A percentile compares a stretch with the other conserved stretches of the same genome.
These are phyloP conservation scores for Fonsecaea pedrosoi DNA, from an alignment of 2,329 filamentous ascomycete species.

Conservation along the genomic window DNA sequence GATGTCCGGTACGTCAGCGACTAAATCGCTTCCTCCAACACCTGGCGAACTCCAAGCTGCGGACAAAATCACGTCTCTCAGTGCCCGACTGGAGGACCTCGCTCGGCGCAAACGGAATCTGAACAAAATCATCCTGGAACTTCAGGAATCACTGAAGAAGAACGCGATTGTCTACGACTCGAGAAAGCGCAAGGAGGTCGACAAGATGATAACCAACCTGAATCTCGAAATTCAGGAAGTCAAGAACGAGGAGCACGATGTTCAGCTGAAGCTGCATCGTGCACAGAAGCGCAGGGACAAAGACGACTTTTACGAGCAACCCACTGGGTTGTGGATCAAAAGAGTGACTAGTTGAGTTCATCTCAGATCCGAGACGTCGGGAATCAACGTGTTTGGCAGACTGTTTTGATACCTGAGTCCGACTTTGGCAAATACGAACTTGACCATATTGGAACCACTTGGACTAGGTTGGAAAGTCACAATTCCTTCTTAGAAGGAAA, in stretches of 20 bases:
- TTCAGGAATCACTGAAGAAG: constrained; percentile 77
- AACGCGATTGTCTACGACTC: constrained; percentile 72
- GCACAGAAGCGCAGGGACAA: constrained; percentile 77
- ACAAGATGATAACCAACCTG: constrained; percentile 70
- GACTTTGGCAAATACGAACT: neutral
- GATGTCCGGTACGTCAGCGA: constrained; percentile 43
- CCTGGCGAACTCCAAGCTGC: constrained; percentile 63
- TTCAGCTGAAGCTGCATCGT: constrained; percentile 75
- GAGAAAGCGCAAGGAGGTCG: constrained; percentile 63
- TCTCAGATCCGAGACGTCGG: neutral
- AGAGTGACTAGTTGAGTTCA: constrained; percentile 69
- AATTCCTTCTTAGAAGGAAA: neutral
- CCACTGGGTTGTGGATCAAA: constrained; percentile 77
- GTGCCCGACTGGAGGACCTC: constrained; percentile 70
- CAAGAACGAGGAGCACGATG: constrained; percentile 76
- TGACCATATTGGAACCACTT: neutral
- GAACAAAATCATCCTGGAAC: constrained; percentile 73
- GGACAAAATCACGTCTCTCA: constrained; percentile 71
- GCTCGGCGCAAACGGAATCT: constrained; percentile 74
- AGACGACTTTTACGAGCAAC: constrained; percentile 59
- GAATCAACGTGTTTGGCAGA: neutral
- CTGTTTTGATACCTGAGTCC: neutral
- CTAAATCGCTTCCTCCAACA: constrained; percentile 66
- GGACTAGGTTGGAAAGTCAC: neutral
- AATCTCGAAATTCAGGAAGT: constrained; percentile 74